Base-by-base conservation (phyloP, 495 filamentous ascomycete genomes). In the Penicillium manginii region DNA sequence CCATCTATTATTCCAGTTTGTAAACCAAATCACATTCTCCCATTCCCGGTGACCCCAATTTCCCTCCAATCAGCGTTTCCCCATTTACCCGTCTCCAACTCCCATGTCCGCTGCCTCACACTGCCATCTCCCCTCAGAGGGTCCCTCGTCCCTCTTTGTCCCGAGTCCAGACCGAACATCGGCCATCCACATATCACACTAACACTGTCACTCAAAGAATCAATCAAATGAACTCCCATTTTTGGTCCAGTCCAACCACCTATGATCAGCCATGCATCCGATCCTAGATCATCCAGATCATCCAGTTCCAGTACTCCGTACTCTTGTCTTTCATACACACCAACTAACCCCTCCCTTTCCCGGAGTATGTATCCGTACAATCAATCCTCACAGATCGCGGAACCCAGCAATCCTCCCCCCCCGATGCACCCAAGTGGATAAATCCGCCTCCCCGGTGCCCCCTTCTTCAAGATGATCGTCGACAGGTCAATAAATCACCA, bases 371-470 rank as follows among this genome's bases (percentile, higher is more conserved):
- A 29, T 29, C 26, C 26, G 26, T 29, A 29, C 6, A n/a, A 37
- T 14, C 35, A 37, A 37, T 37, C 35, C 35, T 5, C 12, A 37
- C 11, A 37, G 35, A 37, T 37, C 45, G 29, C 54, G 54, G 54
- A 43, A 55, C 29, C 40, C 15, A 26, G 29, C 5, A 31, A 31
- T 10, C 9, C 11, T 19, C 47, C 26, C 35, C 45, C 53, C 54
- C 54, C 54, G 45, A 21, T 19, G 45, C 54, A 31, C 31, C 54
- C 46, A 49, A 57, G 54, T 57, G 54, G 54, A 50, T 5, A 19
- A 35, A 39, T 12, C 54, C 54, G 14, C 15, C 32, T 4, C 33
- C 21, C 18, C 23, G 54, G 54, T 12, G 33, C 47, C 19, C 21
- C 32, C 37, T 26, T 26, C 45, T 47, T 47, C 18, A 47, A 15